Evolutionary conservation across 2,329 filamentous ascomycete genomes (phyloP).

Genomic region (Davidsoniella eucalypti): DNA sequence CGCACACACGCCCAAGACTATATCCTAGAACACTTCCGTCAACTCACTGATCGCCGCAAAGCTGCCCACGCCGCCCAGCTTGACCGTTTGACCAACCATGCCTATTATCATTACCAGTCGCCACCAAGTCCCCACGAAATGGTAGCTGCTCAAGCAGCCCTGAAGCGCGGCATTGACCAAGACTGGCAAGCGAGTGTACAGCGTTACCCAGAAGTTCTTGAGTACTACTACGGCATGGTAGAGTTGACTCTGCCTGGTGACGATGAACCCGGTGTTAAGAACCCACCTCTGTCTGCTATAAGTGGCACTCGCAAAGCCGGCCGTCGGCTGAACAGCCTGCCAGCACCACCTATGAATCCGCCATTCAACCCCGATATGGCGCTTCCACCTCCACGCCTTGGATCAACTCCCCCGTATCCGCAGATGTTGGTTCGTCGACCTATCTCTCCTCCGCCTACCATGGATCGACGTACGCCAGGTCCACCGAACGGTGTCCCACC

Average conservation of each 20-base stretch:
- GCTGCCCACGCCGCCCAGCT: slow-evolving; percentile 37
- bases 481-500: slow-evolving; percentile 1
- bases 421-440: slow-evolving; percentile 23
- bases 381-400: slow-evolving; percentile 17
- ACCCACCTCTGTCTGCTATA: slow-evolving; percentile 41
- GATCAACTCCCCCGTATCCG: slow-evolving; percentile 22
- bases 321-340: slow-evolving; percentile 22
- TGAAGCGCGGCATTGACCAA: slow-evolving; percentile 61
- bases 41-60: slow-evolving; percentile 45
- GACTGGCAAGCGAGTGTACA: slow-evolving; percentile 64
- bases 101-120: slow-evolving; percentile 40
- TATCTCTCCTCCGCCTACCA: slow-evolving; percentile 17
- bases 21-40: slow-evolving; percentile 47
- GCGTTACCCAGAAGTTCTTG: slow-evolving; percentile 63
- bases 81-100: slow-evolving; percentile 37
- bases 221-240: slow-evolving; percentile 63
- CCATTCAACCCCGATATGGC: slow-evolving; percentile 16
- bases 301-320: slow-evolving; percentile 30
- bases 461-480: slow-evolving; percentile 9
- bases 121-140: slow-evolving; percentile 46
- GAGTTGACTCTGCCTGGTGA: slow-evolving; percentile 48
- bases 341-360: slow-evolving; percentile 23
- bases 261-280: slow-evolving; percentile 39
- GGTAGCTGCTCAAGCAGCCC: slow-evolving; percentile 42
- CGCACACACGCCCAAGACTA: slow-evolving; percentile 49